Base-by-base conservation (phyloP, 768 basidiomycete genomes). In the Amanita rubescens region DNA sequence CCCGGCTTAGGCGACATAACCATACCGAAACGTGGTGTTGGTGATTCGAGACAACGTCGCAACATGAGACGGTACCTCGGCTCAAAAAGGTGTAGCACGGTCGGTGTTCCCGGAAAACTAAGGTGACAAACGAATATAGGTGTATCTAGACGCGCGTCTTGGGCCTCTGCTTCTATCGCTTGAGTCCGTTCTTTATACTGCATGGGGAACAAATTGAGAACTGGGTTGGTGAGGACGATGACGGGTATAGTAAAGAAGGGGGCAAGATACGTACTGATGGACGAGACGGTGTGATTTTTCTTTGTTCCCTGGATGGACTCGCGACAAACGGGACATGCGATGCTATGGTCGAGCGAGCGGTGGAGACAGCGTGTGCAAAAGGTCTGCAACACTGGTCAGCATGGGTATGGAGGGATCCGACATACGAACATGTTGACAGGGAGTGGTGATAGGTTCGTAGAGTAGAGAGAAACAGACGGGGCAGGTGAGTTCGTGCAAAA, bases 41-140 rank as follows among this genome's bases (percentile, higher is more conserved):
- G 73, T 14, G 78, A 81, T 61, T 91, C 85, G 54, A 97, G 84
- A 65, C 89, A 93, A n/a, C 95, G 84, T 20, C 95, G 87, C 51
- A 98, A 85, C 95, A 98, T 97, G 48, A 98, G 77, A 6, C 95
- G 86, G 66, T 97, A 94, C 61, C 85, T 78, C 0, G 95, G 95
- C 66, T 98, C 95, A 65, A 91, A 97, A 63, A 98, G 85, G 67
- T 96, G 94, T 14, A 98, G 73, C 51, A 87, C 75, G 44, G 87
- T 94, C 37, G 92, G 93, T 72, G 93, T 83, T 53, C 86, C 87
- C 1, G 95, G 95, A 71, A 96, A 98, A 43, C 85, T 82, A 47
- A 96, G 82, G 39, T 88, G 87, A 65, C 86, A 89, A 58, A 94
- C 82, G 61, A 97, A 94, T 56, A 98, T 87, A 53, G 95, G 93